phyloP scores from a whole-genome alignment of 2,329 filamentous ascomycete genomes.

The Hirsutella rhossiliensis region DNA sequence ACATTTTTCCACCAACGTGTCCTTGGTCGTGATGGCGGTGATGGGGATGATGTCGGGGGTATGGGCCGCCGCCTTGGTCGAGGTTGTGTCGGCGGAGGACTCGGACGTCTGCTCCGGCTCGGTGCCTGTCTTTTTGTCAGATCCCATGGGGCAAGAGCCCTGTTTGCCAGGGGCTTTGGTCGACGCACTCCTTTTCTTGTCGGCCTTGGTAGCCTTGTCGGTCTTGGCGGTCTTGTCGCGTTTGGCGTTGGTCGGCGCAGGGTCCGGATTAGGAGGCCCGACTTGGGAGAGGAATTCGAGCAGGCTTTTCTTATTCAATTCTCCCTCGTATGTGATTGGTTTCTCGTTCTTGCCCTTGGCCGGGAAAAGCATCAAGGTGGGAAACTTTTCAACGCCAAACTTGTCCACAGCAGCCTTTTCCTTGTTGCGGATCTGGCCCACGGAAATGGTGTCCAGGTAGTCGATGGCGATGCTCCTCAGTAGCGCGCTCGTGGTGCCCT shows the following conservation, averaged over 20 bases:
- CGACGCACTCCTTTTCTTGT: constrained; percentile 22
- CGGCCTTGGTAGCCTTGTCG: constrained; percentile 19
- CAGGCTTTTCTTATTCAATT: constrained; percentile 75
- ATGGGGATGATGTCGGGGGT: constrained; percentile 44
- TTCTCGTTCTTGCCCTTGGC: constrained; percentile 44
- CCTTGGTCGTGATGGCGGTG: constrained; percentile 47
- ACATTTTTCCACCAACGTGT: constrained; percentile 58
- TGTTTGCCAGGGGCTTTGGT: constrained; percentile 14
- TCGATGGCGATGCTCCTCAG: constrained; percentile 81
- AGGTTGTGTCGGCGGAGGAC: constrained; percentile 17
- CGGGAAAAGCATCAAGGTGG: constrained; percentile 68
- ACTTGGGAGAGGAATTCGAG: constrained; percentile 72
- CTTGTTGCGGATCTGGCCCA: constrained; percentile 77
- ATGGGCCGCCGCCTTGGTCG: constrained; percentile 6
- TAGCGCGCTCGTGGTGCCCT: constrained; percentile 74
- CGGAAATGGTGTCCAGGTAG: constrained; percentile 65
- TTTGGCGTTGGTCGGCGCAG: constrained; percentile 30
- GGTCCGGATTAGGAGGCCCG: constrained; percentile 68
- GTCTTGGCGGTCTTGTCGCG: constrained; percentile 12
- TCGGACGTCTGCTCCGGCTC: constrained; percentile 13
- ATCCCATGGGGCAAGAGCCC: constrained; percentile 9
- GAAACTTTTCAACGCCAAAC: constrained; percentile 69
- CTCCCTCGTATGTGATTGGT: constrained; percentile 63
- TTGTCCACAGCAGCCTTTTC: constrained; percentile 58
- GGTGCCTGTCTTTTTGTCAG: constrained; percentile 22